These are phyloP conservation scores for Eutrema salsugineum DNA, from an alignment of 441 rosid genomes.

Conservation along the genomic window DNA sequence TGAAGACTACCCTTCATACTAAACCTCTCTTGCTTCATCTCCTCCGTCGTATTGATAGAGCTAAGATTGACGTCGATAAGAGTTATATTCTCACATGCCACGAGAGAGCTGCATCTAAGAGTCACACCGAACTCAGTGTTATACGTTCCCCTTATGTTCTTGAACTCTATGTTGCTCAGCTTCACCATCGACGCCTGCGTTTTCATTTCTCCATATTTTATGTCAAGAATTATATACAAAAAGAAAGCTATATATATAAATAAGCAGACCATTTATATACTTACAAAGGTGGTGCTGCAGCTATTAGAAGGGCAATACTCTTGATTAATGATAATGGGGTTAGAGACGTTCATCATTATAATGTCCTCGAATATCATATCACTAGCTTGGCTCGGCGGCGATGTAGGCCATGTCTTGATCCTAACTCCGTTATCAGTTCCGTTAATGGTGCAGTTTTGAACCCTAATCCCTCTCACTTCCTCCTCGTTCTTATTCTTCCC, in stretches of 20 bases:
- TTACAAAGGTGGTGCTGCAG: slow-evolving; percentile 37
- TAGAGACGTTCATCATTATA: slow-evolving; percentile 45
- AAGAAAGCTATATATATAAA: background rate
- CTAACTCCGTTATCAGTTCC: background rate
- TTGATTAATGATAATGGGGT: slow-evolving; percentile 59
- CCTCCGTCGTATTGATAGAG: background rate
- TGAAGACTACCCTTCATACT: background rate
- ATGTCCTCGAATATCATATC: slow-evolving; percentile 42
- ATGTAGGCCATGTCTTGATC: background rate
- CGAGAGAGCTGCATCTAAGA: slow-evolving; percentile 41
- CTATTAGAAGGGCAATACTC: slow-evolving; percentile 43
- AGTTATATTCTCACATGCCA: slow-evolving; percentile 37
- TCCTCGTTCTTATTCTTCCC: slow-evolving; percentile 39
- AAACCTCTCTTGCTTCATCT: background rate
- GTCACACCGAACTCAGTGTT: slow-evolving; percentile 32
- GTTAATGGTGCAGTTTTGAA: slow-evolving; percentile 31
- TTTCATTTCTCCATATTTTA: background rate
- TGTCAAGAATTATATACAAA: background rate
- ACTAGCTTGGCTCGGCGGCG: slow-evolving; percentile 39
- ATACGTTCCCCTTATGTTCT: slow-evolving; percentile 48
- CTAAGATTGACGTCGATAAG: slow-evolving; percentile 22
- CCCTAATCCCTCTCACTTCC: slow-evolving; percentile 32
- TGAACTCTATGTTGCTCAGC: slow-evolving; percentile 36
- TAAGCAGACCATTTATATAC: background rate
- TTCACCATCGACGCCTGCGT: slow-evolving; percentile 48